phyloP scores from a whole-genome alignment of 495 filamentous ascomycete genomes.

The Trichoderma gamsii region DNA sequence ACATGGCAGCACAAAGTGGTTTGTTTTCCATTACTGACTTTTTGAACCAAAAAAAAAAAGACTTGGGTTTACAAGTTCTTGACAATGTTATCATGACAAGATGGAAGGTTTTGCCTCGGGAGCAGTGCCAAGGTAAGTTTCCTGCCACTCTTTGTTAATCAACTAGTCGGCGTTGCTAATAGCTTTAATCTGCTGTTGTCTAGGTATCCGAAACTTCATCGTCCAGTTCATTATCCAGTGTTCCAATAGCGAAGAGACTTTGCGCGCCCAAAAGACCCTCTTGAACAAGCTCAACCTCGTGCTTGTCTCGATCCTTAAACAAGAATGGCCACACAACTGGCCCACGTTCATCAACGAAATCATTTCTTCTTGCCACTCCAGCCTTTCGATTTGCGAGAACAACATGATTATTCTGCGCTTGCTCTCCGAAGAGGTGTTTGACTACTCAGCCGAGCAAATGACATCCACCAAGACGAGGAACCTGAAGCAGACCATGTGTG shows the following conservation, averaged over 20 bases:
- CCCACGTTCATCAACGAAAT: constrained; percentile 99
- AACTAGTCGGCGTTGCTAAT: constrained; percentile 11
- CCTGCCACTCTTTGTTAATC: constrained; percentile 14
- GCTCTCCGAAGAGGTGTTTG: constrained; percentile 96
- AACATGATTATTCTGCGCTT: constrained; percentile 98
- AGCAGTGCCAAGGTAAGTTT: constrained; percentile 79
- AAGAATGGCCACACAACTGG: constrained; percentile 99
- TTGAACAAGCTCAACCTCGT: constrained; percentile 97
- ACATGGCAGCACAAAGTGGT: not conserved
- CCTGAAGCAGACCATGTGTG: constrained; percentile 94
- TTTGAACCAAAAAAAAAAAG: constrained; percentile 59
- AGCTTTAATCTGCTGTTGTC: constrained; percentile 14
- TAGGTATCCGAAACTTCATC: constrained; percentile 97
- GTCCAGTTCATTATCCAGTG: constrained; percentile 94
- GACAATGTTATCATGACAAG: constrained; percentile 98
- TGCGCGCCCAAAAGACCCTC: constrained; percentile 74
- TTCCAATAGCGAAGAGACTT: constrained; percentile 79
- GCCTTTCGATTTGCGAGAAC: constrained; percentile 96
- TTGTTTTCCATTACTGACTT: constrained; percentile 39
- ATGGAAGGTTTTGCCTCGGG: constrained; percentile 94
- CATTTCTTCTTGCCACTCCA: constrained; percentile 87
- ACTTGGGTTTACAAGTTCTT: constrained; percentile 85
- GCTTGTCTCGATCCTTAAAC: constrained; percentile 93
- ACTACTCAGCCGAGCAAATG: constrained; percentile 98
- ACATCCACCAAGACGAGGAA: constrained; percentile 93